Conservation (phyloP, 169 alveolate species). For the Plasmodium gallinaceum region DNA sequence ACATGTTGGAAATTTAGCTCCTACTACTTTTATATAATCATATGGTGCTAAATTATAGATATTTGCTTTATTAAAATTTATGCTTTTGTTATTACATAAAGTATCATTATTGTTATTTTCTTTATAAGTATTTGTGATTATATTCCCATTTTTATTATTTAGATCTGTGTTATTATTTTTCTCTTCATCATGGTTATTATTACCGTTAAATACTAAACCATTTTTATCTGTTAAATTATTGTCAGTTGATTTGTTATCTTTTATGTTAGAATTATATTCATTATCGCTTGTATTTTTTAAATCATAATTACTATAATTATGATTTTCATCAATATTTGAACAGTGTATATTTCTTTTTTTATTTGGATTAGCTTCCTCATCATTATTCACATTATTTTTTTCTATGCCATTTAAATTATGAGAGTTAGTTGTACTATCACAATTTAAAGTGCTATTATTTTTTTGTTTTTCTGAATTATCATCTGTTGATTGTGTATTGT, state of each 20-base stretch:
- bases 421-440: neutral
- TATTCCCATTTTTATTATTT: neutral
- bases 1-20: constrained; percentile 81
- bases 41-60: constrained; percentile 45
- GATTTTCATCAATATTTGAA: neutral
- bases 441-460: neutral
- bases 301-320: neutral
- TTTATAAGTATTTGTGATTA: neutral
- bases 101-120: constrained; percentile 19
- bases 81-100: constrained; percentile 26
- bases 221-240: neutral
- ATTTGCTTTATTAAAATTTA: constrained; percentile 31
- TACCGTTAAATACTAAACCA: neutral
- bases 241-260: too few species aligned
- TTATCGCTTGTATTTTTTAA: neutral
- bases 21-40: constrained; percentile 83
- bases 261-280: neutral
- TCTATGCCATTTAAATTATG: neutral
- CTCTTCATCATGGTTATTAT: neutral
- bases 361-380: neutral
- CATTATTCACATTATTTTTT: neutral
- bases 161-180: neutral
- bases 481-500: neutral
- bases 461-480: neutral
- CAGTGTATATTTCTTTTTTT: neutral